Evolutionary conservation across 371 early-diverging fungal species (phyloP), one percentile per base, ranked within the genome.

Genomic region (Mucor velutinosus): DNA sequence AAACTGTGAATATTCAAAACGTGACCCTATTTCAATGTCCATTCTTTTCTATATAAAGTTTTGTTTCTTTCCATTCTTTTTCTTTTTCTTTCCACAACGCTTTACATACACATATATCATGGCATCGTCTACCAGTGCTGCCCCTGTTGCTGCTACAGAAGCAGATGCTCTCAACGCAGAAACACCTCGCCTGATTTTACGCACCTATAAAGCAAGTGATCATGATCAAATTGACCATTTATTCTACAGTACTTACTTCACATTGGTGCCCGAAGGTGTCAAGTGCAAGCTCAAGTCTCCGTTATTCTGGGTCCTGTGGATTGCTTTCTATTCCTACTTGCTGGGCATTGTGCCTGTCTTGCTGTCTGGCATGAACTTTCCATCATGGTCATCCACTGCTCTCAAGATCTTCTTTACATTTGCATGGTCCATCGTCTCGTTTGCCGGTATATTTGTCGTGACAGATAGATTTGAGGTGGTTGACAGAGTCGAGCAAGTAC

Each of bases 201-300:
- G 82, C 27, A 79, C 79, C 3, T 82, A 82, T 60, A 72, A 69
- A 61, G 65, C 72, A 0, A 64, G 63, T 4, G 82, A 82, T 47
- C 62, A 58, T 60, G 75, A 72, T 21, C 70, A 68, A 25, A 72
- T 82, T 2, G 71, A 76, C 29, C 67, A 72, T 23, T 58, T 82
- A 19, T 79, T 75, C 37, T 70, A 71, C 19, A 78, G 73, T 33
- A 75, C 76, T 0, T 78, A 77, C 21, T 81, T 81, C 58, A 49
- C 70, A 5, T 73, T 81, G 45, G 80, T 84, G 0, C 80, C 79
- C 0, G 77, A 81, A 67, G 84, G 82, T 29, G 76, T 84, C 4
- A 77, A 76, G n/a, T 58, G 70, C 0, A 81, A 81, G 55, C 53
- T 81, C 47, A 74, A 76, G 71, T 62, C 74, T 10, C 80, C 82